Evolutionary conservation across 2,329 filamentous ascomycete species (phyloP).

Genomic region (Aspergillus flavus): DNA sequence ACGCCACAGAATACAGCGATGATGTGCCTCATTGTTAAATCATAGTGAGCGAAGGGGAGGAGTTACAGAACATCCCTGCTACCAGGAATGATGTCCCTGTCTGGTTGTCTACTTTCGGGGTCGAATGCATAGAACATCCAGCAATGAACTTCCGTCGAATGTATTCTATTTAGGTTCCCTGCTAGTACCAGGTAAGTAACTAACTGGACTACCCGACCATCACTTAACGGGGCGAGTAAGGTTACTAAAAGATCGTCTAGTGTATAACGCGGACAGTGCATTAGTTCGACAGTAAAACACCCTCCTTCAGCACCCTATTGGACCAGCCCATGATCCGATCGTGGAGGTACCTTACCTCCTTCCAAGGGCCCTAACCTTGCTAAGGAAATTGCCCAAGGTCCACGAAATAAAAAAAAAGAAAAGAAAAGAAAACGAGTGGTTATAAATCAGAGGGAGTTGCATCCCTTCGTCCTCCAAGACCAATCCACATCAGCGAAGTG

Average conservation of each 20-base stretch:
- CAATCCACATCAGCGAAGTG: neutral
- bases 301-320: conserved; percentile 3
- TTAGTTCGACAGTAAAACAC: conserved; percentile 1
- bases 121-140: neutral
- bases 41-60: neutral
- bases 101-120: neutral
- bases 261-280: conserved; percentile 6
- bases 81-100: neutral
- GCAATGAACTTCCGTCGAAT: neutral
- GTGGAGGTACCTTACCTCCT: conserved; percentile 15
- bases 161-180: neutral
- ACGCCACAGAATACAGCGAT: conserved; percentile 18
- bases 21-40: conserved; percentile 15
- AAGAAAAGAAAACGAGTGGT: neutral
- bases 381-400: conserved; percentile 11
- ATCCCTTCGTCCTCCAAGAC: neutral
- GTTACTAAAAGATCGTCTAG: conserved; percentile 1
- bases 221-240: neutral
- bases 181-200: neutral
- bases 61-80: neutral
- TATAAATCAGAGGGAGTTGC: neutral
- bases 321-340: conserved; percentile 8
- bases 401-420: neutral
- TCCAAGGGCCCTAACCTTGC: neutral
- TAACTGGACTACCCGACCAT: neutral